Conservation (phyloP, 371 early-diverging fungal species). For the Mucor ambiguus region DNA sequence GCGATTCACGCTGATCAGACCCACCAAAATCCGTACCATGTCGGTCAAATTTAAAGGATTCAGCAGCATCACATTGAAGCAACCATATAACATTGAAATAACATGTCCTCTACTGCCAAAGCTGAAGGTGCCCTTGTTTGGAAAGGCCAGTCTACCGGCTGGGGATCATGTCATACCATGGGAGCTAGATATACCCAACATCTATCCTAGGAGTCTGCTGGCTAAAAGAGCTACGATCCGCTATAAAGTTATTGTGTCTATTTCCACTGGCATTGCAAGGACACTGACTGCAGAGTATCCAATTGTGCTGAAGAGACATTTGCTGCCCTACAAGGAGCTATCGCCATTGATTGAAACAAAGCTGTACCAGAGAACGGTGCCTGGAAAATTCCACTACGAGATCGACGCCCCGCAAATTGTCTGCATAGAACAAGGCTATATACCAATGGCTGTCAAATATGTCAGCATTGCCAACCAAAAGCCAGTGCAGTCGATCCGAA, state of each 20-base stretch:
- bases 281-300: constrained; percentile 42
- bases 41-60: constrained; percentile 49
- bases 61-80: constrained; percentile 20
- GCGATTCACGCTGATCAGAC: constrained; percentile 25
- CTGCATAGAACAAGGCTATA: constrained; percentile 35
- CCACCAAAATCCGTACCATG: constrained; percentile 44
- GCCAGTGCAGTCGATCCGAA: constrained; percentile 31
- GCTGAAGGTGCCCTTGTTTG: constrained; percentile 31
- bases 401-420: constrained; percentile 43
- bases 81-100: constrained; percentile 13
- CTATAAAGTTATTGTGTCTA: constrained; percentile 38
- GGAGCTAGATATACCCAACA: constrained; percentile 41
- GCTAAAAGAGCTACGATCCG: constrained; percentile 37
- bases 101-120: constrained; percentile 34
- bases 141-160: constrained; percentile 28
- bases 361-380: constrained; percentile 36
- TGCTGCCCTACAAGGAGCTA: constrained; percentile 38
- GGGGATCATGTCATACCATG: constrained; percentile 42
- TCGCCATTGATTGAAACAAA: constrained; percentile 40
- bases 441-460: constrained; percentile 40
- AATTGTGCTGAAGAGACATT: constrained; percentile 36
- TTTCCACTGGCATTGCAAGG: constrained; percentile 32
- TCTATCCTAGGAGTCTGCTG: constrained; percentile 37
- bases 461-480: constrained; percentile 39
- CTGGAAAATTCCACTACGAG: constrained; percentile 49